Conservation (phyloP, 2,329 filamentous ascomycete genomes). For the Xylariaceae sp. region DNA sequence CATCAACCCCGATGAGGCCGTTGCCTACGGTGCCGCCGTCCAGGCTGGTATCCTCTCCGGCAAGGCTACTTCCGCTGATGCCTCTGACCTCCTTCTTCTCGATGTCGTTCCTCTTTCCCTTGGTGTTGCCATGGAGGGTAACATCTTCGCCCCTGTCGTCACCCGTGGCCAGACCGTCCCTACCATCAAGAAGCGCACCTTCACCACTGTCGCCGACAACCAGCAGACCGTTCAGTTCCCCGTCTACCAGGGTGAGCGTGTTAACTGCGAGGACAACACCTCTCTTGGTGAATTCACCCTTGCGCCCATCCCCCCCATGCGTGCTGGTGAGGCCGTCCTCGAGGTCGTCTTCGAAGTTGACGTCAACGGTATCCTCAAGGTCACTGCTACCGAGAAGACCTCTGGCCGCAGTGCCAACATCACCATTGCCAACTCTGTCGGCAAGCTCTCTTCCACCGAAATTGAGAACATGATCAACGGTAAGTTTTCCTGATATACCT, state of each 20-base stretch:
- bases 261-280: constrained; percentile 98
- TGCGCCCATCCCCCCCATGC: constrained; percentile 80
- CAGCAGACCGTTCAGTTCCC: constrained; percentile 87
- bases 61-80: constrained; percentile 94
- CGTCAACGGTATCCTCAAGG: constrained; percentile 99
- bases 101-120: constrained; percentile 95
- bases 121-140: constrained; percentile 99
- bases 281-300: constrained; percentile 96
- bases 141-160: constrained; percentile 95
- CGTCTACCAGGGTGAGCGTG: constrained; percentile 92
- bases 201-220: constrained; percentile 77
- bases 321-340: constrained; percentile 90
- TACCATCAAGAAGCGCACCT: constrained; percentile 72
- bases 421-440: constrained; percentile 98
- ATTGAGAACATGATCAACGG: constrained; percentile 97
- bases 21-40: constrained; percentile 97
- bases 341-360: constrained; percentile 99
- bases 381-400: constrained; percentile 98
- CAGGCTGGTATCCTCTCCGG: constrained; percentile 98
- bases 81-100: constrained; percentile 86
- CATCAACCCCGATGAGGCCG: constrained; percentile 99
- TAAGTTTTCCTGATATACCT: constrained; percentile 35
- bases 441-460: constrained; percentile 89
- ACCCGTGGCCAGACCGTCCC: constrained; percentile 72
- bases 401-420: constrained; percentile 98